Conservation (phyloP, 202 grass and related monocot species). For the Setaria italica region DNA sequence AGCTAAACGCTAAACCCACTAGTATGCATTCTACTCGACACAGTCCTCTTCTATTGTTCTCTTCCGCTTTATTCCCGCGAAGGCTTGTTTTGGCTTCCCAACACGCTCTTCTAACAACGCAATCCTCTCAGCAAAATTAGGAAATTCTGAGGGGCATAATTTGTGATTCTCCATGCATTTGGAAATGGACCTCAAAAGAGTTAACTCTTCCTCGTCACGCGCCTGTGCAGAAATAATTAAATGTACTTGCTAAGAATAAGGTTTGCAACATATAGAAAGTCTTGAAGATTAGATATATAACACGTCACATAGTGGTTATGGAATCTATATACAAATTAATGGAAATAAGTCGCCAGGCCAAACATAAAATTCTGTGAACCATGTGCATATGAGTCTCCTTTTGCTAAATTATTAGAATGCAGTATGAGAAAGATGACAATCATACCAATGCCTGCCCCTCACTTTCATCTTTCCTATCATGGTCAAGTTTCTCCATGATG, state of each 20-base stretch:
- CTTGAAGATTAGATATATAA: not conserved
- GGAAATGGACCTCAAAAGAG: slow-evolving; percentile 51
- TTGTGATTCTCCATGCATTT: slow-evolving; percentile 53
- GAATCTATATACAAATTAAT: not conserved
- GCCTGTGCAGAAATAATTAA: slow-evolving; percentile 37
- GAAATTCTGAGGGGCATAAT: slow-evolving; percentile 40
- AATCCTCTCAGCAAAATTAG: slow-evolving; percentile 50
- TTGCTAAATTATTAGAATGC: not conserved
- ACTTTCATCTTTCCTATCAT: slow-evolving; percentile 14
- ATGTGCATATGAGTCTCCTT: not conserved
- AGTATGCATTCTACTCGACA: not conserved
- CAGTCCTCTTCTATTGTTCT: slow-evolving; percentile 11
- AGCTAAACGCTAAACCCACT: not conserved
- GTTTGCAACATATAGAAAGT: not conserved
- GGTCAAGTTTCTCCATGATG: slow-evolving; percentile 54
- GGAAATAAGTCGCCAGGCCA: not conserved
- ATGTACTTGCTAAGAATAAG: not conserved
- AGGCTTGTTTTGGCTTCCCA: slow-evolving; percentile 28
- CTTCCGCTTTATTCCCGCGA: slow-evolving; percentile 19
- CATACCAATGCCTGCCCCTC: slow-evolving; percentile 35
- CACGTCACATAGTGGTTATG: not conserved
- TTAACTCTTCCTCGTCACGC: slow-evolving; percentile 51
- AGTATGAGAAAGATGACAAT: not conserved
- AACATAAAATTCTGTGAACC: slow-evolving; percentile 13
- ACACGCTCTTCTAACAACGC: slow-evolving; percentile 47